phyloP scores from a whole-genome alignment of 768 basidiomycete genomes.

The Rhodocollybia butyracea region DNA sequence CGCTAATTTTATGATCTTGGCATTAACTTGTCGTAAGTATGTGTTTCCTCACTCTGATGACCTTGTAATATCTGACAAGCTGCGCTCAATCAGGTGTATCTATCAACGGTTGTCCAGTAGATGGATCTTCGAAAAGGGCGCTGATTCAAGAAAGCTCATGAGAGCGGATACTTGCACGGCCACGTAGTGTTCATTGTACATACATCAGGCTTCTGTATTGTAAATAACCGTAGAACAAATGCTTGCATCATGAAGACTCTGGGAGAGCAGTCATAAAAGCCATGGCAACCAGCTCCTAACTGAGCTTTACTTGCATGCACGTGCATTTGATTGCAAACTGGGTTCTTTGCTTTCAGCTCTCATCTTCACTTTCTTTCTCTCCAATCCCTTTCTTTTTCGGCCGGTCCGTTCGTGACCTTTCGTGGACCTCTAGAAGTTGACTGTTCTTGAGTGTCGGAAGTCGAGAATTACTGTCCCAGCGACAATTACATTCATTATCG shows the following conservation, averaged over 20 bases:
- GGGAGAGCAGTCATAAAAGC: no score
- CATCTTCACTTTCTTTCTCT: constrained; percentile 14
- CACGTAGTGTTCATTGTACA: no score
- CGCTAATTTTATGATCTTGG: neutral
- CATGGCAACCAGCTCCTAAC: neutral
- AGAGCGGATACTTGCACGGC: no score
- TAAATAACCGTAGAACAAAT: no score
- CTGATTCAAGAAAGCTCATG: no score
- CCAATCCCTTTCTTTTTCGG: constrained; percentile 11
- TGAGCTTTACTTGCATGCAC: neutral
- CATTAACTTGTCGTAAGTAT: neutral
- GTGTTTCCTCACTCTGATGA: no score
- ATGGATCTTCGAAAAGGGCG: no score
- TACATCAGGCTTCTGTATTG: no score
- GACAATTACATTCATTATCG: constrained; percentile 31
- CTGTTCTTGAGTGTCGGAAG: constrained; percentile 20
- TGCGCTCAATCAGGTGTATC: no score
- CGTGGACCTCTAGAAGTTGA: constrained; percentile 22
- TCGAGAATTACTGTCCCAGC: constrained; percentile 33
- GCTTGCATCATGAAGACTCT: no score
- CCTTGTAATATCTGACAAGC: no score
- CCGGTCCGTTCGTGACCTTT: constrained; percentile 19
- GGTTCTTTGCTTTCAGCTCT: constrained; percentile 3
- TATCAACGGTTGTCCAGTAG: no score
- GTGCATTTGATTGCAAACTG: neutral